Percentiles rank a stretch among this genome's conserved stretches.
Evolutionary conservation across 495 filamentous ascomycete genomes (phyloP).

Genomic region (Endocarpon pusillum): DNA sequence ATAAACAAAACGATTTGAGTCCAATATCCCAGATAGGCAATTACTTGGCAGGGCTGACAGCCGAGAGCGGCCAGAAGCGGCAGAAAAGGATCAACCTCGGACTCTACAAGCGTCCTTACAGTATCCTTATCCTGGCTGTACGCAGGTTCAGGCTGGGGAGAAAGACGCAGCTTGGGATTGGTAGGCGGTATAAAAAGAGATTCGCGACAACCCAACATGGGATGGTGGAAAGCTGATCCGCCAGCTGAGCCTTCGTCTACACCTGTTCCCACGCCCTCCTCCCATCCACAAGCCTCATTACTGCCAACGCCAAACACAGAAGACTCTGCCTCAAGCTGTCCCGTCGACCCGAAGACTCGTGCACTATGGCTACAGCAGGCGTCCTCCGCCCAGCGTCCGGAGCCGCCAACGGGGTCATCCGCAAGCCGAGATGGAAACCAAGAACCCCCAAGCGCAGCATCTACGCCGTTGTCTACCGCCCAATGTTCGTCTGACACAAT

Average conservation of each 20-base stretch:
- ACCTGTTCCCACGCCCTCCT: slow-evolving; percentile 15
- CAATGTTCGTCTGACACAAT: slow-evolving; percentile 12
- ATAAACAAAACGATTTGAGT: too few relatives aligned
- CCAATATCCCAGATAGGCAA: too few relatives aligned
- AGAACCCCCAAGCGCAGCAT: slow-evolving; percentile 8
- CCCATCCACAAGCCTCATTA: slow-evolving; percentile 17
- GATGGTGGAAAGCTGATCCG: slow-evolving; percentile 6
- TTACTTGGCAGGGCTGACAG: too few relatives aligned
- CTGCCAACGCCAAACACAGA: slow-evolving; percentile 14
- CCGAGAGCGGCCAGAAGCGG: too few relatives aligned
- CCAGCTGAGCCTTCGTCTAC: slow-evolving; percentile 14
- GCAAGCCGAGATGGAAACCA: slow-evolving; percentile 17
- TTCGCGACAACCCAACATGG: too few relatives aligned
- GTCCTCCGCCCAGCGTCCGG: too few relatives aligned
- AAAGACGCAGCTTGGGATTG: too few relatives aligned
- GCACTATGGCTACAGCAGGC: slow-evolving; percentile 64
- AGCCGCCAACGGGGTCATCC: slow-evolving; percentile 9
- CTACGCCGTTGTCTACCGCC: slow-evolving; percentile 16
- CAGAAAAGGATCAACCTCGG: too few relatives aligned
- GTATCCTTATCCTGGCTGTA: too few relatives aligned
- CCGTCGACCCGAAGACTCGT: slow-evolving; percentile 76
- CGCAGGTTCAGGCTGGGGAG: too few relatives aligned
- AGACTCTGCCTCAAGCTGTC: slow-evolving; percentile 37
- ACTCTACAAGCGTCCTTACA: too few relatives aligned
- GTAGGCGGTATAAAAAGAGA: too few relatives aligned